Evolutionary conservation across 257 asterid species (phyloP), one percentile per base, ranked within the genome.

Genomic region (Jasminum sambac): DNA sequence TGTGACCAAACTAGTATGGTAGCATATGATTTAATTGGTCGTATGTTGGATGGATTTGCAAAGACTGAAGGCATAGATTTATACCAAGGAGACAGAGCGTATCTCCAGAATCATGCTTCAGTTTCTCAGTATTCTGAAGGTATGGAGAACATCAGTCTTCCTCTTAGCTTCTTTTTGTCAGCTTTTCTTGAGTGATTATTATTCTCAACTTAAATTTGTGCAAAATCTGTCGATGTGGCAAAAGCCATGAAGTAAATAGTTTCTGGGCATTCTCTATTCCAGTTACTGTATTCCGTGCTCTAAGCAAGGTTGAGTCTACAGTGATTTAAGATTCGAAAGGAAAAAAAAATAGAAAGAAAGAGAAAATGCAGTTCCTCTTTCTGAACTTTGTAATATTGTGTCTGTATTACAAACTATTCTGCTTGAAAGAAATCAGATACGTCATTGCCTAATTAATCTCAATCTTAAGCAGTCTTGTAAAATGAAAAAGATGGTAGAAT

Each of bases 1-100:
- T 88, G 97, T 83, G 98, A 95, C 79, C 78, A 57, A 60, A 80
- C 95, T 44, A 86, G 91, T 72, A 82, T 84, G 83, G 76, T 76
- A 58, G 89, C 91, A 63, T 86, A 88, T 74, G 71, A 69, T 61
- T 73, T 85, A 71, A 84, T 84, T 37, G 96, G 90, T 72, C 67
- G 75, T 74, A 72, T 86, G 74, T 72, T 94, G 74, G 77, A 84
- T 43, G 81, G 80, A 72, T 79, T 87, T 70, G 86, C 96, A 39
- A 69, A 78, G 75, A 42, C 61, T 13, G 85, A 78, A 63, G 82
- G 85, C 57, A 36, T 85, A 52, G 66, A 60, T 66, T 67, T 90
- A 64, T 40, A 50, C 68, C 69, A 69, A 66, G 78, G 76, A 69
- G 82, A 82, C 70, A 64, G 84, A 50, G 77, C 77, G 41, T 90